Evolutionary conservation across 2,329 filamentous ascomycete genomes (phyloP).

Genomic region (Alternaria novae-zelandiae): DNA sequence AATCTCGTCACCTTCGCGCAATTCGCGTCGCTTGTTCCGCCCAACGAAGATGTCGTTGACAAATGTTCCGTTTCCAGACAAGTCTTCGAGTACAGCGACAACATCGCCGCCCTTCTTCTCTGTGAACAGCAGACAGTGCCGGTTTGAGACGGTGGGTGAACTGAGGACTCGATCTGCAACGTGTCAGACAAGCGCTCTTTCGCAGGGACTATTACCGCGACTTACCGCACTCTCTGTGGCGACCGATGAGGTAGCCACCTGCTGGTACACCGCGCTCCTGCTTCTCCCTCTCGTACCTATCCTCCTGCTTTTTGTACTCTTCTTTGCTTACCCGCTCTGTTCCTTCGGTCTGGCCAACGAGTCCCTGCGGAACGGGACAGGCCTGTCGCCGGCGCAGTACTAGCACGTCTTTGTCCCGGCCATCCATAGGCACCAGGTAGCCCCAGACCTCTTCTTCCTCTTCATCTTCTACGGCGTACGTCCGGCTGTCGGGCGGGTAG

Average conservation of each 20-base stretch:
- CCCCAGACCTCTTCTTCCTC: slow-evolving; percentile 90
- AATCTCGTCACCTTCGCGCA: slow-evolving; percentile 90
- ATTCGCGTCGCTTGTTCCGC: slow-evolving; percentile 86
- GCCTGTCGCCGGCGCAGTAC: slow-evolving; percentile 76
- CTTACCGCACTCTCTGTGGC: slow-evolving; percentile 92
- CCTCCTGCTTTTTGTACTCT: slow-evolving; percentile 66
- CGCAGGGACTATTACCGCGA: slow-evolving; percentile 18
- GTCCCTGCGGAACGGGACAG: slow-evolving; percentile 65
- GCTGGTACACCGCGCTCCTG: slow-evolving; percentile 65
- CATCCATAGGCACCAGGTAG: slow-evolving; percentile 84
- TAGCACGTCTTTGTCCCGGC: slow-evolving; percentile 70
- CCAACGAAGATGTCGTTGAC: slow-evolving; percentile 92
- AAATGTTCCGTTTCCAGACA: slow-evolving; percentile 96
- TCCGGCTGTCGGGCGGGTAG: slow-evolving; percentile 72
- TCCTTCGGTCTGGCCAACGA: slow-evolving; percentile 47
- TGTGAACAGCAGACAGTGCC: slow-evolving; percentile 74
- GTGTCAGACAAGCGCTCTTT: slow-evolving; percentile 17
- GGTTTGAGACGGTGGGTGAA: slow-evolving; percentile 83
- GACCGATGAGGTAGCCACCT: slow-evolving; percentile 87
- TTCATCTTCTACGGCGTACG: slow-evolving; percentile 86
- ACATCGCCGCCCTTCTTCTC: slow-evolving; percentile 64
- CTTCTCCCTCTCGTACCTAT: slow-evolving; percentile 64
- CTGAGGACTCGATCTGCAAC: slow-evolving; percentile 72
- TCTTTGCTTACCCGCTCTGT: slow-evolving; percentile 56
- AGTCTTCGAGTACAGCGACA: slow-evolving; percentile 82